phyloP scores from a whole-genome alignment of 176 grass and related monocot species.

The Triticum dicoccoides region DNA sequence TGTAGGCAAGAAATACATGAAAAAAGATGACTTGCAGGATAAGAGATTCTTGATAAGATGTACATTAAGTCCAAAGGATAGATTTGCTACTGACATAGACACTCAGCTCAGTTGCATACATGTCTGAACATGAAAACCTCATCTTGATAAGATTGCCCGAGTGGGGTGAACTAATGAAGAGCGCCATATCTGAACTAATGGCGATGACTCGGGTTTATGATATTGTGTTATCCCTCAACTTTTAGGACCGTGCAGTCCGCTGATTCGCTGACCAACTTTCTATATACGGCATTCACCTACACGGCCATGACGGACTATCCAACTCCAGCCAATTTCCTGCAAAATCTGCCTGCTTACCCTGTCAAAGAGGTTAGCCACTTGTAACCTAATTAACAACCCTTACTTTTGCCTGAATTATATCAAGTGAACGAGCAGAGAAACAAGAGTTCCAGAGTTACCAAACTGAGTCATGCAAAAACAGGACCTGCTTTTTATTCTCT shows the following conservation, averaged over 20 bases:
- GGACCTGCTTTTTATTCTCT: neutral
- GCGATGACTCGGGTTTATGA: neutral
- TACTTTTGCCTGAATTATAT: neutral
- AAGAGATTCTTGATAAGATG: neutral
- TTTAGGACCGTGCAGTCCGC: conserved; percentile 49
- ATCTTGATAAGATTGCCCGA: neutral
- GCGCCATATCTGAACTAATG: neutral
- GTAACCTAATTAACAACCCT: neutral
- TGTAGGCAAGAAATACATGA: neutral
- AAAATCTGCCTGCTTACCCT: conserved; percentile 76
- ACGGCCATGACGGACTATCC: conserved; percentile 90
- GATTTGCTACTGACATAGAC: neutral
- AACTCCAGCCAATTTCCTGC: conserved; percentile 65
- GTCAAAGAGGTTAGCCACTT: conserved; percentile 62
- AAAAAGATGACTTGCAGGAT: neutral
- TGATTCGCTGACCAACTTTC: conserved; percentile 51
- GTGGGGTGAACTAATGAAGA: neutral
- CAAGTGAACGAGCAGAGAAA: neutral
- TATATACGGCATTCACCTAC: conserved; percentile 70
- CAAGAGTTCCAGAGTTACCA: too few species aligned
- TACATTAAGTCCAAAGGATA: neutral
- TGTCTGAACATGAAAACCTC: neutral
- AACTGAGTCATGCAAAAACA: neutral
- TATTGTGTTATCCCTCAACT: neutral
- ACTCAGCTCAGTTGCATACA: neutral